Evolutionary conservation across 1,284 basidiomycete genomes (phyloP).

Genomic region (Ustilago loliicola): DNA sequence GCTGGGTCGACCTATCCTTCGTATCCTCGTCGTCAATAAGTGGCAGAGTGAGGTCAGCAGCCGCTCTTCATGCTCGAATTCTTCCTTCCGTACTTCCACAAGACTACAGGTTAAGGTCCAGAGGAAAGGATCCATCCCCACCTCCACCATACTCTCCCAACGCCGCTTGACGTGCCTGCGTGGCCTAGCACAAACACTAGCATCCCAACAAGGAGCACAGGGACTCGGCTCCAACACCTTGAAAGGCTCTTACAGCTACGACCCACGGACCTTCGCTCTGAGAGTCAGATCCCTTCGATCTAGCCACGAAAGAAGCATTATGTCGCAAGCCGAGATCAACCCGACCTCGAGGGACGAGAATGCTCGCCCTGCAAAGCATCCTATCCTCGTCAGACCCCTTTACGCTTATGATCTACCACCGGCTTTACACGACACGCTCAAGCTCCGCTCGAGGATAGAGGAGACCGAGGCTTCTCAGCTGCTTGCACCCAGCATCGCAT

Average conservation of each 20-base stretch:
- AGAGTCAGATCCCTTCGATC: too few relatives aligned
- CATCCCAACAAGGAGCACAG: neutral
- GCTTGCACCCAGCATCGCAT: constrained; percentile 6
- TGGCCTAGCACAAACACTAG: constrained; percentile 2
- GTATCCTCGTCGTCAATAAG: neutral
- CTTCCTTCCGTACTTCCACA: too few relatives aligned
- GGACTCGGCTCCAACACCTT: neutral
- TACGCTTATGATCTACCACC: constrained; percentile 59
- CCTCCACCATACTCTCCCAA: neutral
- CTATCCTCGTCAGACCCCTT: constrained; percentile 48
- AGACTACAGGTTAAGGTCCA: too few relatives aligned
- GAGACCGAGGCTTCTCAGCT: constrained; percentile 38
- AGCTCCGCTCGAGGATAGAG: constrained; percentile 44
- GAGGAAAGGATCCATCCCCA: neutral
- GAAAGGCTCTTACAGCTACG: too few relatives aligned
- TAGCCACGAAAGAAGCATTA: neutral
- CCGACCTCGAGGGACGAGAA: neutral
- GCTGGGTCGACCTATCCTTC: neutral
- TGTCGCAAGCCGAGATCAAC: constrained; percentile 19
- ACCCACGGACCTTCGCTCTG: too few relatives aligned
- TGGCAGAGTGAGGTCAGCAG: neutral
- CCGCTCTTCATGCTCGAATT: too few relatives aligned
- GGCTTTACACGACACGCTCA: constrained; percentile 30
- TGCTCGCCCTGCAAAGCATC: constrained; percentile 25
- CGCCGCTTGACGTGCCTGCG: neutral